Evolutionary conservation across 2,329 filamentous ascomycete genomes (phyloP).

Genomic region (Basipetospora sp.): DNA sequence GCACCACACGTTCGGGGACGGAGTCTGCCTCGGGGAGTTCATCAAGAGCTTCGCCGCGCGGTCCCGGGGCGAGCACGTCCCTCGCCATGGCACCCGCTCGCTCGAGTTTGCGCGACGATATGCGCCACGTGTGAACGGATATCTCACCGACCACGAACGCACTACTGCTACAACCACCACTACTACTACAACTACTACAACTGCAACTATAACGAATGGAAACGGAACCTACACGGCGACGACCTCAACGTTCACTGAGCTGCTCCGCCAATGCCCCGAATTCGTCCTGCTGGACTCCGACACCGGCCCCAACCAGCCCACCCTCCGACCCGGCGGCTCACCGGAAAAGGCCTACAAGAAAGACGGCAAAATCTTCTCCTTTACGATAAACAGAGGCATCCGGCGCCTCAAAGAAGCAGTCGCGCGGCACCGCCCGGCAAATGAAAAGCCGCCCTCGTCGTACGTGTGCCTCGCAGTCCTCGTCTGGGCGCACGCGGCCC

Average conservation of each 20-base stretch:
- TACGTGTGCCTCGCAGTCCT: constrained; percentile 26
- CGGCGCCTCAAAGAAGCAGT: constrained; percentile 17
- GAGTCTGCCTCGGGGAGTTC: constrained; percentile 24
- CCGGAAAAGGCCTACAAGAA: constrained; percentile 18
- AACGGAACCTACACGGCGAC: constrained; percentile 3
- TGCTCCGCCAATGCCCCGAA: constrained; percentile 23
- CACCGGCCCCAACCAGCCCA: constrained; percentile 21
- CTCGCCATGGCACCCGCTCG: constrained; percentile 11
- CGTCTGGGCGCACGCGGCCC: constrained; percentile 25
- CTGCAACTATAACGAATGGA: too few relatives aligned
- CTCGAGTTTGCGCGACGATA: constrained; percentile 13
- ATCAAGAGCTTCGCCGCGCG: constrained; percentile 21
- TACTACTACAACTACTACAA: too few relatives aligned
- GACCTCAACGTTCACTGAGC: constrained; percentile 11
- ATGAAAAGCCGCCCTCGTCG: constrained; percentile 17
- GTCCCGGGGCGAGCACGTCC: constrained; percentile 5
- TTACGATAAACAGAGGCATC: constrained; percentile 18
- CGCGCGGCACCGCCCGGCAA: constrained; percentile 1
- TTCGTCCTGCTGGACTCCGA: constrained; percentile 18
- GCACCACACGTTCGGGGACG: constrained; percentile 28
- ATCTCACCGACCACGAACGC: too few relatives aligned
- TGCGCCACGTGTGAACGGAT: too few relatives aligned
- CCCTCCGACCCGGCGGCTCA: constrained; percentile 14
- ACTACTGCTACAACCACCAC: too few relatives aligned
- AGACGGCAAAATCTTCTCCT: constrained; percentile 27